Base-by-base conservation (phyloP, 495 filamentous ascomycete species). In the Penicillium verhagenii region DNA sequence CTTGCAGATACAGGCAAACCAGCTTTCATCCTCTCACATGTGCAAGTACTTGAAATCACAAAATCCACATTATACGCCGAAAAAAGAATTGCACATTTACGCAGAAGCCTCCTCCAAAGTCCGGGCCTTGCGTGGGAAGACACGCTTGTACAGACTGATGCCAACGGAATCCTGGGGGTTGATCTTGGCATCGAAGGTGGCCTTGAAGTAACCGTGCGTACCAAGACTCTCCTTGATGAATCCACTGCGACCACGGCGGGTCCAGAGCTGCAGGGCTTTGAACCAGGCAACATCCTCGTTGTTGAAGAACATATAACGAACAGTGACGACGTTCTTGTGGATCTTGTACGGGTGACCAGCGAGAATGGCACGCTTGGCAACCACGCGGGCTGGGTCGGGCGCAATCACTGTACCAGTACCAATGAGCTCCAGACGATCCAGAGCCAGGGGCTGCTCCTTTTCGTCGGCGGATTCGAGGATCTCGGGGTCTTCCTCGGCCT, bases 221-320 rank as follows among this genome's bases (percentile, higher is more conserved):
- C 94, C 94, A 57, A 98, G 74, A 59, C 86, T 80, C 77, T 98
- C 94, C 77, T 96, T 96, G 72, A 97, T 84, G 61, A 84, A 95
- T 11, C 94, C 94, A 56, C 81, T 86, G 62, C 93, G 80, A 1
- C 94, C 94, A 45, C 94, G 74, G 73, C 83, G 90, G 28, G 94
- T 98, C 91, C 93, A 98, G 53, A 98, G 74, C 58, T 91, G 92
- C 66, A 98, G 72, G 3, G 92, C 92, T 71, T 96, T 96, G 79
- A 97, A 98, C 91, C 91, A 98, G 58, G 85, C 79, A 39, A 98
- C 87, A 66, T 98, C 95, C 70, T 96, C 91, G 14, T 82, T 70
- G 72, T 96, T 96, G 82, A 98, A 98, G 79, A 98, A 98, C 94
- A 98, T 97, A 80, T 97, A 97, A 21, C 94, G 86, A 20, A 98